Evolutionary conservation across 805 yeast genomes (phyloP), one percentile per base, ranked within the genome.

Genomic region (Yarrowia porcina): DNA sequence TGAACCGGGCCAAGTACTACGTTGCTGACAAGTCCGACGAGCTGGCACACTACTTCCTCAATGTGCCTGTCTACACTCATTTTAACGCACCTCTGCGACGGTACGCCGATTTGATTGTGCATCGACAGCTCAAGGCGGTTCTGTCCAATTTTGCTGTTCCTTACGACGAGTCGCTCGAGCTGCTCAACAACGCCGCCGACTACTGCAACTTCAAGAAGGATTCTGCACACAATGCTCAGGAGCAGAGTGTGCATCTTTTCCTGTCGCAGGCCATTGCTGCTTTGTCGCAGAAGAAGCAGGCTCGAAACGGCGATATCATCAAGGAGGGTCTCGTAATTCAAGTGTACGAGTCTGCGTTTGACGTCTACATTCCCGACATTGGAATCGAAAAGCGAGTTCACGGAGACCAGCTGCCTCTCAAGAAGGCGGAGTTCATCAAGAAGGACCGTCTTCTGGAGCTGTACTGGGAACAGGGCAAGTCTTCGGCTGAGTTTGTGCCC

Each of bases 351-450:
- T 89, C 97, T 0, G 90, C 98, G 1, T 94, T 94, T 76, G 99
- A 94, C 73, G 93, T 92, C 3, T 83, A 88, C 67, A 79, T 92
- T 66, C 97, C 97, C 1, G 97, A 90, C 67, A 88, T 91, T 76
- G 97, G 97, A 45, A 88, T 92, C 69, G 97, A 92, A 72, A 92
- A 92, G 75, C 82, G 97, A 70, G 97, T 92, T 21, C 99, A 94
- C 71, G 97, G 98, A 27, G 99, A 94, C 75, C 98, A 94, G 75
- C 79, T 94, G 63, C 98, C 98, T 11, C 79, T 93, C 66, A 83
- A 83, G 23, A 92, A 91, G 74, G 98, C 97, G 5, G 98, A 94
- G 73, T 94, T 88, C 73, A 92, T 89, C 73, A 88, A 87, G 71
- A 69, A 72, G 17, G 77, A 81, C 41, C 81, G 90, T 47, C 75